These are phyloP conservation scores for Mycena haematopus DNA, from an alignment of 768 basidiomycete species.

Conservation along the genomic window DNA sequence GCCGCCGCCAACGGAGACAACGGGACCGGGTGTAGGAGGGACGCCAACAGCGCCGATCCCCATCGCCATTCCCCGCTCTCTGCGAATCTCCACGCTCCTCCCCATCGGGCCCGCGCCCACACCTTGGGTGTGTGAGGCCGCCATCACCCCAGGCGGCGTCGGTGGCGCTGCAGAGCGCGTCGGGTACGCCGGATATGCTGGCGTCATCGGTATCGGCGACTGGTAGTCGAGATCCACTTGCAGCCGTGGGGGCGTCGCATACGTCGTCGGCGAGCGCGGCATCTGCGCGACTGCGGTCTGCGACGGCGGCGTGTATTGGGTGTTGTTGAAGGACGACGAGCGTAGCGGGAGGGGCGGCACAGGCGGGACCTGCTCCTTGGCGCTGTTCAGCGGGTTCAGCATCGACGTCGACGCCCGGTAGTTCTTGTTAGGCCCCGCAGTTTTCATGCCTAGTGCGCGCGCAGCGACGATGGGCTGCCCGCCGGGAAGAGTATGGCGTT, in stretches of 20 bases:
- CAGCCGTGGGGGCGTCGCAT: conserved; percentile 53
- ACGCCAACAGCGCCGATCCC: conserved; percentile 37
- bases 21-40: conserved; percentile 64
- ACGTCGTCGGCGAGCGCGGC: conserved; percentile 61
- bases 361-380: conserved; percentile 27
- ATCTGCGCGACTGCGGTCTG: conserved; percentile 41
- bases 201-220: conserved; percentile 56
- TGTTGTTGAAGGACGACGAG: conserved; percentile 18
- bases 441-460: conserved; percentile 33
- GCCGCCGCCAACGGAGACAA: conserved; percentile 52
- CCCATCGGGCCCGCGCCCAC: conserved; percentile 54
- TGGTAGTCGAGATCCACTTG: conserved; percentile 21
- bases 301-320: conserved; percentile 41
- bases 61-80: conserved; percentile 56
- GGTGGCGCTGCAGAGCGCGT: conserved; percentile 51
- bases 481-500: conserved; percentile 59
- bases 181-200: conserved; percentile 77
- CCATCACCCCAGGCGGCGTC: conserved; percentile 61
- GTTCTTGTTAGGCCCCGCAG: conserved; percentile 23
- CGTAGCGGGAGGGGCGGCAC: conserved; percentile 29
- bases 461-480: conserved; percentile 39
- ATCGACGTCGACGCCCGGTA: conserved; percentile 34
- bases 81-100: conserved; percentile 63
- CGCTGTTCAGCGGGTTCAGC: conserved; percentile 31
- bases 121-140: conserved; percentile 55